Conservation (phyloP, 805 yeast species). For the Zygotorulaspora florentina region DNA sequence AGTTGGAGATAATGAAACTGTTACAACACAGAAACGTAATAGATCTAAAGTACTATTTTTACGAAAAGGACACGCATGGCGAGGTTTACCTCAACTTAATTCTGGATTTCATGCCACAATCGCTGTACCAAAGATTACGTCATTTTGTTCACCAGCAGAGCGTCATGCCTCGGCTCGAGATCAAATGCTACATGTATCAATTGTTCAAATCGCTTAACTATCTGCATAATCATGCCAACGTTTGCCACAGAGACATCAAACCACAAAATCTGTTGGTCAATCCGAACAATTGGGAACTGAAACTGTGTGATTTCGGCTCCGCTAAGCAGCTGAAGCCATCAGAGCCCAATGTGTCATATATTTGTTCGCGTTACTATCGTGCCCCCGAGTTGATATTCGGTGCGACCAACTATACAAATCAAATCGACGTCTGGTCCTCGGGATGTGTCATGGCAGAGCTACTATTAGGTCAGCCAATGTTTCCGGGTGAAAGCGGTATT, state of each 20-base stretch:
- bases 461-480: constrained; percentile 90
- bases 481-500: constrained; percentile 97
- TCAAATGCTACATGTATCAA: constrained; percentile 79
- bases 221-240: constrained; percentile 67
- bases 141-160: constrained; percentile 71
- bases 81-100: constrained; percentile 79
- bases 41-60: constrained; percentile 81
- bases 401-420: constrained; percentile 92
- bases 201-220: constrained; percentile 72
- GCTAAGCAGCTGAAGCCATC: constrained; percentile 86
- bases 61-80: constrained; percentile 58
- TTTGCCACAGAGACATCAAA: constrained; percentile 92
- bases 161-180: constrained; percentile 84
- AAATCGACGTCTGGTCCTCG: constrained; percentile 95
- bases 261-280: constrained; percentile 88
- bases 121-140: constrained; percentile 84
- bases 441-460: constrained; percentile 98
- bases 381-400: constrained; percentile 98
- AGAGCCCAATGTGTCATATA: constrained; percentile 94
- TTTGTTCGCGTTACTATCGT: constrained; percentile 92
- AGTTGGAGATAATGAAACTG: constrained; percentile 89
- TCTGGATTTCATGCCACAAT: constrained; percentile 92
- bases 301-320: constrained; percentile 93
- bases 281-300: constrained; percentile 77
- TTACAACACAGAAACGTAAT: constrained; percentile 85